Percentiles rank a stretch among this genome's conserved stretches.
These are phyloP conservation scores for Plasmodium coatneyi DNA, from an alignment of 169 alveolate species.

Conservation along the genomic window DNA sequence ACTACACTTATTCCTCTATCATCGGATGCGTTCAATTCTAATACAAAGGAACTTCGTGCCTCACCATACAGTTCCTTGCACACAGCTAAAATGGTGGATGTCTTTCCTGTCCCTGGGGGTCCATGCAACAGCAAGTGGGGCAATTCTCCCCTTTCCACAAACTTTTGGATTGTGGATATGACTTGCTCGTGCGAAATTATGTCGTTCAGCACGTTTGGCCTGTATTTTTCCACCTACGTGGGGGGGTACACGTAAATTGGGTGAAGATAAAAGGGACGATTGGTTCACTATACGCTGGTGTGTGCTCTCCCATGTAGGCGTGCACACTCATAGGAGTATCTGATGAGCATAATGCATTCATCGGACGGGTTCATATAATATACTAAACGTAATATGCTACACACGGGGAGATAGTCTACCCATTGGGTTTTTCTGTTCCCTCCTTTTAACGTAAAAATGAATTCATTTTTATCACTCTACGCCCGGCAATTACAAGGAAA, in stretches of 20 bases:
- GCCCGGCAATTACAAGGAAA: neutral
- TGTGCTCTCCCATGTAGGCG: neutral
- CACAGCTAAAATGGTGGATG: conserved; percentile 94
- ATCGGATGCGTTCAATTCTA: conserved; percentile 98
- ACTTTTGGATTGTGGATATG: conserved; percentile 92
- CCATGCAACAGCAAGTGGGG: conserved; percentile 97
- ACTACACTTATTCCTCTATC: conserved; percentile 98
- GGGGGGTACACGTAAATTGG: neutral
- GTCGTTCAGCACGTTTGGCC: conserved; percentile 94
- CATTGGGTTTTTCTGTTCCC: neutral
- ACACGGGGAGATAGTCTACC: neutral
- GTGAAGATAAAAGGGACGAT: neutral
- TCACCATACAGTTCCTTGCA: conserved; percentile 94
- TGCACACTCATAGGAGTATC: neutral
- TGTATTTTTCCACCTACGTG: conserved; percentile 95
- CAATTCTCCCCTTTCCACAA: conserved; percentile 94
- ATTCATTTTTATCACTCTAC: neutral
- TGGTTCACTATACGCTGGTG: neutral
- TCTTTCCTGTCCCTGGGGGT: conserved; percentile 98
- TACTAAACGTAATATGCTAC: neutral
- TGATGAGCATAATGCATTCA: neutral
- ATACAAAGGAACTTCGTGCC: conserved; percentile 83
- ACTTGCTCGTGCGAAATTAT: conserved; percentile 96
- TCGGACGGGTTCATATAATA: neutral
- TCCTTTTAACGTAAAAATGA: neutral